A percentile compares a stretch with the other conserved stretches of the same genome.
These are phyloP conservation scores for Fusarium mexicanum DNA, from an alignment of 2,329 filamentous ascomycete genomes.

Conservation along the genomic window DNA sequence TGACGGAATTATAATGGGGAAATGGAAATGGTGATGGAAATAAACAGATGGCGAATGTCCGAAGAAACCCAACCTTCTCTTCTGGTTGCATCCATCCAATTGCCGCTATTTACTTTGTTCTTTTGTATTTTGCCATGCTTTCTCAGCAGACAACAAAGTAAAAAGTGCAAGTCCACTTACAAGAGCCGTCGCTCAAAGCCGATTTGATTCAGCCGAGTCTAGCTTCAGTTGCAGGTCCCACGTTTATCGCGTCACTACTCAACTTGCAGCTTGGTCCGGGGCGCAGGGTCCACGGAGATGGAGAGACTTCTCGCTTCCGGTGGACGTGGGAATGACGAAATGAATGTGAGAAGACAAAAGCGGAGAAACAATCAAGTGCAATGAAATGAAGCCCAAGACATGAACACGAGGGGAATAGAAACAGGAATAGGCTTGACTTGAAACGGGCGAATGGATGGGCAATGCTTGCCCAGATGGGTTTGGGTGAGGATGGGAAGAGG, in stretches of 20 bases:
- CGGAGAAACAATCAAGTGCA: conserved; percentile 15
- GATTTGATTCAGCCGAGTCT: conserved; percentile 9
- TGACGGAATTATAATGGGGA: neutral
- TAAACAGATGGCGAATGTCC: conserved; percentile 8
- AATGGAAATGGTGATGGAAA: neutral
- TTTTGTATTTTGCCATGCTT: neutral
- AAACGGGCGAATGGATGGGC: conserved; percentile 11
- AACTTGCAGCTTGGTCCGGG: neutral
- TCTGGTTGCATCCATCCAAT: conserved; percentile 10
- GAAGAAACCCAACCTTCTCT: conserved; percentile 4
- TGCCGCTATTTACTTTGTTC: neutral
- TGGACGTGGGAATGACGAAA: conserved; percentile 26
- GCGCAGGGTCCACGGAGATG: conserved; percentile 29
- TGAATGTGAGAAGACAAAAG: conserved; percentile 21
- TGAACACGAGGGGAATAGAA: conserved; percentile 8
- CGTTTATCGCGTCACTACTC: conserved; percentile 34
- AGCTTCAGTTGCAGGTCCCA: conserved; percentile 16
- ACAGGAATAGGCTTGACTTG: conserved; percentile 8
- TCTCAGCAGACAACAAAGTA: conserved; percentile 5
- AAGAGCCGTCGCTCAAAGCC: conserved; percentile 11
- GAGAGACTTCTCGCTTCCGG: conserved; percentile 37
- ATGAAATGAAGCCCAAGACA: neutral
- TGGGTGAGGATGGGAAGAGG: conserved; percentile 6
- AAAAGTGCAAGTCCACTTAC: conserved; percentile 16
- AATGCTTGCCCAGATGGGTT: conserved; percentile 15